Percentiles rank a stretch among this genome's conserved stretches.
These are phyloP conservation scores for Fusarium sp. DNA, from an alignment of 2,329 filamentous ascomycete species.

Conservation along the genomic window DNA sequence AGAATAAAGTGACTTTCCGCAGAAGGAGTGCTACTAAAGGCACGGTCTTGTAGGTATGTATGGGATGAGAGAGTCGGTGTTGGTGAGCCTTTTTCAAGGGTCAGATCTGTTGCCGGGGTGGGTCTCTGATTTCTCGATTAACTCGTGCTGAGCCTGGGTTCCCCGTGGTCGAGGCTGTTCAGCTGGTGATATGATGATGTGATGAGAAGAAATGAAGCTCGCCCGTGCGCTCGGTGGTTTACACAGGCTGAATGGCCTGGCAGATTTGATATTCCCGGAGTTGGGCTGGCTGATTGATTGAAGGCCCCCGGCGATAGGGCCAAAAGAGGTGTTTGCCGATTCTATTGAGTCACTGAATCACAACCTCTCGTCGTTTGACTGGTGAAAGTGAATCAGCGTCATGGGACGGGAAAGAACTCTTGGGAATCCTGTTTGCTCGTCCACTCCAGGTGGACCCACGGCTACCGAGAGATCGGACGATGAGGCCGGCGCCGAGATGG, in stretches of 20 bases:
- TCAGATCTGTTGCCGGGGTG: constrained; percentile 6
- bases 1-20: neutral
- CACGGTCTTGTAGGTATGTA: neutral
- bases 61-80: neutral
- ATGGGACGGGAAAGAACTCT: constrained; percentile 35
- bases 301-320: neutral
- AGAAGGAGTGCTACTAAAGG: neutral
- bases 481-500: constrained; percentile 41
- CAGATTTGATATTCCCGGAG: neutral
- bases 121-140: constrained; percentile 3
- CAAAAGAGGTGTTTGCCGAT: constrained; percentile 17
- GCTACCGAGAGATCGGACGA: constrained; percentile 42
- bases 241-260: constrained; percentile 1
- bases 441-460: constrained; percentile 42
- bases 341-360: constrained; percentile 34
- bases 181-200: constrained; percentile 32
- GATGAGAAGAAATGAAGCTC: constrained; percentile 23
- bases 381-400: constrained; percentile 38
- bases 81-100: constrained; percentile 18
- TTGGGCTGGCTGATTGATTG: neutral
- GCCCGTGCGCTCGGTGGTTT: constrained; percentile 16
- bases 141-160: constrained; percentile 12
- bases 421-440: constrained; percentile 36
- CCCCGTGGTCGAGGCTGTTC: constrained; percentile 5
- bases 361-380: constrained; percentile 20